These are phyloP conservation scores for Pholiota conissans DNA, from an alignment of 768 basidiomycete genomes.

Conservation along the genomic window DNA sequence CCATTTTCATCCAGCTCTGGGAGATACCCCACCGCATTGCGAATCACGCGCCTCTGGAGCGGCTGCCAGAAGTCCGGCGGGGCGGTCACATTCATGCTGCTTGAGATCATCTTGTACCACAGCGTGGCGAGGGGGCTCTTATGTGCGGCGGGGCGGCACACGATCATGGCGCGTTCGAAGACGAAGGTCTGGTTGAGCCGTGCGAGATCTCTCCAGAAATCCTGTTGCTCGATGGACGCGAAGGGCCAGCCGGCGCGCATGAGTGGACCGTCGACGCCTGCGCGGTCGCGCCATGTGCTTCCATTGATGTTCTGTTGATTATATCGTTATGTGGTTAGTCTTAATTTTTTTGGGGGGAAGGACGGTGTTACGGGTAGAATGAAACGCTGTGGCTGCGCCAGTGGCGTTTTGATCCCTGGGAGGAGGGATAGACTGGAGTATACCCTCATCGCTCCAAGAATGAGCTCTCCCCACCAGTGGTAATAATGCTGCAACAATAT, in stretches of 20 bases:
- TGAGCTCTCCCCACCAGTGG: slow-evolving; percentile 46
- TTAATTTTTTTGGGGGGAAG: background rate
- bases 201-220: slow-evolving; percentile 63
- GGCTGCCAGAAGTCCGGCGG: slow-evolving; percentile 32
- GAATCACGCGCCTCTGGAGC: slow-evolving; percentile 24
- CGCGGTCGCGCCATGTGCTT: slow-evolving; percentile 55
- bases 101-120: slow-evolving; percentile 34
- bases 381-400: slow-evolving; percentile 29
- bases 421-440: slow-evolving; percentile 27
- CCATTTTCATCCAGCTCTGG: slow-evolving; percentile 12
- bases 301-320: slow-evolving; percentile 17
- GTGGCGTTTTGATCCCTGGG: background rate
- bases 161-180: slow-evolving; percentile 58
- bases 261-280: slow-evolving; percentile 62
- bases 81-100: slow-evolving; percentile 29
- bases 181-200: slow-evolving; percentile 46
- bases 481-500: slow-evolving; percentile 35
- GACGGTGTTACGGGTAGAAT: slow-evolving; percentile 29
- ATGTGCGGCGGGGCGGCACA: slow-evolving; percentile 66
- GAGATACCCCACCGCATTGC: slow-evolving; percentile 27
- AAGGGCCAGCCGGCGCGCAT: slow-evolving; percentile 66
- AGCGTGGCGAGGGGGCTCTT: slow-evolving; percentile 23
- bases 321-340: background rate
- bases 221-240: slow-evolving; percentile 51
- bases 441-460: slow-evolving; percentile 40